Evolutionary conservation across 2,329 filamentous ascomycete genomes (phyloP), one percentile per base, ranked within the genome.

Genomic region (Hypoxylon sp.): DNA sequence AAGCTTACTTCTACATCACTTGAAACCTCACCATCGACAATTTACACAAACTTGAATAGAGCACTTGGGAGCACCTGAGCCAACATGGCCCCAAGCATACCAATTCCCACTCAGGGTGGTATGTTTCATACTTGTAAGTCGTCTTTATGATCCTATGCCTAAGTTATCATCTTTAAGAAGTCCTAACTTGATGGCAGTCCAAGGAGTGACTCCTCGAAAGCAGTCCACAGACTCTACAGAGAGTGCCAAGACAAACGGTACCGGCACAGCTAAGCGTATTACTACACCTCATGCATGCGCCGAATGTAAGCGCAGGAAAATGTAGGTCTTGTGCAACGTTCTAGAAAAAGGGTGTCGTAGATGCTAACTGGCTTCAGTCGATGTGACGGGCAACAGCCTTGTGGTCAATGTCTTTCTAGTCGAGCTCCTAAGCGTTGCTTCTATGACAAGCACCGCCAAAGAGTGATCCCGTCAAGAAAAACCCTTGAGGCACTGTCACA

Each of bases 351-450:
- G 28, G 10, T 48, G 32, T 28, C 41, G 19, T 25, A 50, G 21
- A 64, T 46, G 63, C 76, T 81, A 72, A 82, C 71, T 32, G 14
- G 46, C 48, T 19, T 55, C 45, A 85, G 83, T 62, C 90, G 93
- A 69, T 96, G 93, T 76, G 92, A 94, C 81, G 93, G 93, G 60
- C 87, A 90, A 71, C 90, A 93, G 75, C 93, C 93, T 10, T 96
- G 93, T 76, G 91, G 92, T 38, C 92, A 94, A 77, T 96, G 93
- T 77, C 86, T 92, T 63, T 94, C 92, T 78, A 94, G 93, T 77
- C 89, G 93, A 62, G 91, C 92, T 68, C 90, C 91, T 3, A 92
- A 94, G 77, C 85, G 89, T 60, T 95, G 93, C 77, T 90, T 90
- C 74, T 95, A 95, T 78, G 91, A 93, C 72, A 93, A 94, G 80